Percentiles rank a stretch among this genome's conserved stretches.
Conservation (phyloP, 169 alveolate genomes). For the Neospora caninum region DNA sequence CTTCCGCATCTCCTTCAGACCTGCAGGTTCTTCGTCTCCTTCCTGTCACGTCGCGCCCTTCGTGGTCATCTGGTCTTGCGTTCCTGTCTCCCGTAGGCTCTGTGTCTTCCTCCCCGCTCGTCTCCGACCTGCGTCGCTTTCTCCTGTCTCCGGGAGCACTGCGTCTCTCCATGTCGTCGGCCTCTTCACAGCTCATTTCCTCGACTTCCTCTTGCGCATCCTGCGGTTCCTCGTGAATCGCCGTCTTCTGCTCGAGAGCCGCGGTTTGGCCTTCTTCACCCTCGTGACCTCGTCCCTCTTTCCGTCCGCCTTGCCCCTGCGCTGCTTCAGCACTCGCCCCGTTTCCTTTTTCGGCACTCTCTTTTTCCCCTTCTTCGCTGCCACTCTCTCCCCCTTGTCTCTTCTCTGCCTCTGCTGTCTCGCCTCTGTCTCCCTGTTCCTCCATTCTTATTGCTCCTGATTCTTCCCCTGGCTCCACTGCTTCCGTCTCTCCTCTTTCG, state of each 20-base stretch:
- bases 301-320: not conserved
- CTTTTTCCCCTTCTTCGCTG: not conserved
- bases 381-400: not conserved
- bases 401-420: not conserved
- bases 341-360: not conserved
- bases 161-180: not conserved
- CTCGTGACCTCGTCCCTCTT: not conserved
- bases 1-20: not conserved
- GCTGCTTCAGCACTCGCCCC: too few relatives aligned
- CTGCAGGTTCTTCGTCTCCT: not conserved
- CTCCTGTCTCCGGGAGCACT: not conserved
- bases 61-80: too few relatives aligned
- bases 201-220: not conserved
- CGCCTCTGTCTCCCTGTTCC: not conserved
- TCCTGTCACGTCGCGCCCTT: too few relatives aligned
- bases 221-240: not conserved
- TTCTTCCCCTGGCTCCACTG: too few relatives aligned
- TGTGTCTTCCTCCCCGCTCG: too few relatives aligned
- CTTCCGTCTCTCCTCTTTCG: not conserved
- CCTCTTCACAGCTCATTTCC: not conserved
- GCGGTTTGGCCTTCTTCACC: not conserved
- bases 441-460: too few relatives aligned
- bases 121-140: not conserved
- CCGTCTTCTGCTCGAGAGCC: too few relatives aligned
- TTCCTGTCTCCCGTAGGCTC: too few relatives aligned